Percentiles rank a stretch among this genome's conserved stretches.
phyloP scores from a whole-genome alignment of 192 early-diverging fungal genomes.

The Backusella psychrophila region DNA sequence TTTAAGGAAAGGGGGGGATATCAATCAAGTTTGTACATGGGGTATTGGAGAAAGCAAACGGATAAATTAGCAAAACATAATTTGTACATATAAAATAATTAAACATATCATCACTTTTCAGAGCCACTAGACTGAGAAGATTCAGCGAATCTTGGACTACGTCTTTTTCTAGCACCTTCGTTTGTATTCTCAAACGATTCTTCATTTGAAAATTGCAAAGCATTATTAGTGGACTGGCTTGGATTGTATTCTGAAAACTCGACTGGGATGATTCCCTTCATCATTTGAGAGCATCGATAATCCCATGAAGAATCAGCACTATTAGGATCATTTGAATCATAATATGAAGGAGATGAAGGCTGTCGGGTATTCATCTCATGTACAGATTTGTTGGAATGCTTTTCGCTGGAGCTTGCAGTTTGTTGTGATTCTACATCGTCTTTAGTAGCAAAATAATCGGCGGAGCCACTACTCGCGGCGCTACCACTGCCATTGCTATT shows the following conservation, averaged over 20 bases:
- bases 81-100: not conserved
- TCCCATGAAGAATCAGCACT: not conserved
- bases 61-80: not conserved
- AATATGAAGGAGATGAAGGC: not conserved
- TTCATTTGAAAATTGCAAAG: not conserved
- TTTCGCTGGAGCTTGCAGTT: not conserved
- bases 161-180: not conserved
- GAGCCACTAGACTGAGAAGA: not conserved
- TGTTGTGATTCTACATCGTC: not conserved
- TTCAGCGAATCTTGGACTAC: not conserved
- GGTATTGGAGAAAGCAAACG: not conserved
- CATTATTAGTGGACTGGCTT: not conserved
- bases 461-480: conserved; percentile 16
- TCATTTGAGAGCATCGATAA: not conserved
- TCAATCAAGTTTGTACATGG: not conserved
- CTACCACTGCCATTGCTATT: conserved; percentile 28
- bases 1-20: not conserved
- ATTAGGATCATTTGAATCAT: not conserved
- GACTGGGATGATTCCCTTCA: conserved; percentile 7
- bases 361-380: not conserved
- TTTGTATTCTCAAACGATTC: not conserved
- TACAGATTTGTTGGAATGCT: not conserved
- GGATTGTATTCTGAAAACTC: not conserved
- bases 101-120: not conserved
- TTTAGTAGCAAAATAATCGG: conserved; percentile 7